A percentile compares a stretch with the other conserved stretches of the same genome.
Evolutionary conservation across 208 protist species (phyloP).

Genomic region (Vickermania spadyakhi): DNA sequence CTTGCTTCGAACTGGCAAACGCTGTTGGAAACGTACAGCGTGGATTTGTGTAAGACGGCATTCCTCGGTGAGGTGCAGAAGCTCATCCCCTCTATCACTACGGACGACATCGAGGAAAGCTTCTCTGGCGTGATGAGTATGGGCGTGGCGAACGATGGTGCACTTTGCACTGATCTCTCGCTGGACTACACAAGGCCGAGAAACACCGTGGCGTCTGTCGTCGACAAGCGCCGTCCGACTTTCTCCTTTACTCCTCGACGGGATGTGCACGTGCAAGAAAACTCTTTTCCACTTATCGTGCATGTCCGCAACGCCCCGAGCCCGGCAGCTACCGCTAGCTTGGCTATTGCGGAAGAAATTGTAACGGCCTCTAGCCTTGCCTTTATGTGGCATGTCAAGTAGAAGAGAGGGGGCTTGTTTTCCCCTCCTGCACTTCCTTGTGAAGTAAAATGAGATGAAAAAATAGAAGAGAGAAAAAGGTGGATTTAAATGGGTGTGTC

Average conservation of each 20-base stretch:
- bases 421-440: no score
- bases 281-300: slow-evolving; percentile 39
- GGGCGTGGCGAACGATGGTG: slow-evolving; percentile 42
- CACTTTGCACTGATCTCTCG: slow-evolving; percentile 54
- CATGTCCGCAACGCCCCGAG: slow-evolving; percentile 89
- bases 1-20: slow-evolving; percentile 39
- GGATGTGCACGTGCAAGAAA: slow-evolving; percentile 3
- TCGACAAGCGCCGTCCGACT: background rate
- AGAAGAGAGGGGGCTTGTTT: no score
- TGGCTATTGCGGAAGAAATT: slow-evolving; percentile 87
- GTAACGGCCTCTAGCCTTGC: slow-evolving; percentile 31
- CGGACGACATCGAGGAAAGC: slow-evolving; percentile 57
- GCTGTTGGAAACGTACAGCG: slow-evolving; percentile 46
- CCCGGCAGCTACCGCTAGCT: slow-evolving; percentile 72
- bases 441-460: no score
- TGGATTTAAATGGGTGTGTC: no score
- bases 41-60: slow-evolving; percentile 38
- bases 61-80: slow-evolving; percentile 68
- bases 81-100: slow-evolving; percentile 54
- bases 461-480: no score
- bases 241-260: background rate
- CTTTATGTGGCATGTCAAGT: slow-evolving; percentile 52
- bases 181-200: slow-evolving; percentile 65
- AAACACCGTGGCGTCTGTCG: slow-evolving; percentile 22
- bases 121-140: slow-evolving; percentile 71